Conservation (phyloP, 306 rosid genomes). For the Rosa multiflora region DNA sequence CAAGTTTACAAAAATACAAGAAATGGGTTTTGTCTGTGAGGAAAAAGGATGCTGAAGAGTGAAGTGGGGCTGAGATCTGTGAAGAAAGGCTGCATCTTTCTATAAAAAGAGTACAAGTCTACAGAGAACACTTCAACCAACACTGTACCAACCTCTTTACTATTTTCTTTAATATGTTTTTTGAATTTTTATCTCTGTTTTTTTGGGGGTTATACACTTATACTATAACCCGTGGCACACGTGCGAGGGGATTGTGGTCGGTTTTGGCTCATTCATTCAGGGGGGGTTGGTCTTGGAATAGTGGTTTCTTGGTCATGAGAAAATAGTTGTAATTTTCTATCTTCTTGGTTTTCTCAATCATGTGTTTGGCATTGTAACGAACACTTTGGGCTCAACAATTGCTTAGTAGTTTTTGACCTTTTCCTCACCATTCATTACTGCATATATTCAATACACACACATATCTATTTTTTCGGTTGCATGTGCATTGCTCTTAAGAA, state of each 20-base stretch:
- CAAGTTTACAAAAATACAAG: not conserved
- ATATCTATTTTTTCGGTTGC: too few species aligned
- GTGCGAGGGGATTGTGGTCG: slow-evolving; percentile 39
- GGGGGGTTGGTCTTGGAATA: slow-evolving; percentile 13
- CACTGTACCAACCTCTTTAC: slow-evolving; percentile 8
- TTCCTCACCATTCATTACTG: not conserved
- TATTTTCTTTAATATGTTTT: not conserved
- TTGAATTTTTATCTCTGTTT: not conserved
- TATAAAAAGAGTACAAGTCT: slow-evolving; percentile 4
- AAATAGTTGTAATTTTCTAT: not conserved
- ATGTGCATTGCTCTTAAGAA: too few species aligned
- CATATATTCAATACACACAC: too few species aligned
- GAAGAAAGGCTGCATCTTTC: slow-evolving; percentile 28
- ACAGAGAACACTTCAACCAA: slow-evolving; percentile 1
- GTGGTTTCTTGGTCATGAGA: not conserved
- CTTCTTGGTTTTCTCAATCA: slow-evolving; percentile 10
- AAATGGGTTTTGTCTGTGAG: not conserved
- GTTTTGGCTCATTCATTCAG: slow-evolving; percentile 32
- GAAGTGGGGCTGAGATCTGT: slow-evolving; percentile 28
- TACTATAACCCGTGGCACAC: slow-evolving; percentile 16
- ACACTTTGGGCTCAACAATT: not conserved
- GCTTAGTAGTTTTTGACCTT: not conserved
- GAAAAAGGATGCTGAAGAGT: slow-evolving; percentile 16
- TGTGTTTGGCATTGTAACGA: not conserved
- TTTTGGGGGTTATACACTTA: not conserved